phyloP scores from a whole-genome alignment of 2,329 filamentous ascomycete genomes.

The Rhytidhysteron rufulum region DNA sequence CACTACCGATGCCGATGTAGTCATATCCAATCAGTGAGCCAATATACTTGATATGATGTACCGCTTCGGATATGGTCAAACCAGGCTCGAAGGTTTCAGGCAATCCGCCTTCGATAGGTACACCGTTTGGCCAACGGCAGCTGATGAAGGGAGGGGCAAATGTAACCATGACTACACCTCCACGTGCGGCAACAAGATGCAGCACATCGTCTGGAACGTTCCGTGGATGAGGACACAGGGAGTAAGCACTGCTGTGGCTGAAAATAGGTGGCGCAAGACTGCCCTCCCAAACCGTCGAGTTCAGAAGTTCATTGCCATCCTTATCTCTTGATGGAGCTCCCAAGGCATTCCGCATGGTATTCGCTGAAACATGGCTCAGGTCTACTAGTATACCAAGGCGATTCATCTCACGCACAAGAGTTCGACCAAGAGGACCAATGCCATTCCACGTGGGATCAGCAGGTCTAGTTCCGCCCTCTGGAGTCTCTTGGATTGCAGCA shows the following conservation, averaged over 20 bases:
- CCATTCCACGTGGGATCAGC: neutral
- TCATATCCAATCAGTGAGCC: conserved; percentile 27
- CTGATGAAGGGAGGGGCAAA: conserved; percentile 17
- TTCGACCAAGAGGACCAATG: conserved; percentile 1
- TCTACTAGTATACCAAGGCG: conserved; percentile 64
- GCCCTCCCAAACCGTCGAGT: conserved; percentile 7
- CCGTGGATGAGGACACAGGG: conserved; percentile 42
- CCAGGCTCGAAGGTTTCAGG: conserved; percentile 4
- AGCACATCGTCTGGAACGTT: conserved; percentile 21
- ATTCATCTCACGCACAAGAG: conserved; percentile 86
- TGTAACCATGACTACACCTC: conserved; percentile 20
- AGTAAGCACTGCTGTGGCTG: conserved; percentile 64
- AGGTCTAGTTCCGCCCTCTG: neutral
- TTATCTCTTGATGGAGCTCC: conserved; percentile 1
- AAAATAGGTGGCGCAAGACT: neutral
- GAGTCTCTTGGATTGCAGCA: conserved; percentile 4
- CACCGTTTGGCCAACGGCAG: too few relatives aligned
- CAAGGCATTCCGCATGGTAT: neutral
- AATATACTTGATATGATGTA: conserved; percentile 32
- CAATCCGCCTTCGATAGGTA: too few relatives aligned
- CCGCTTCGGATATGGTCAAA: conserved; percentile 13
- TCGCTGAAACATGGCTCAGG: neutral
- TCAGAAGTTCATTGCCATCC: conserved; percentile 1
- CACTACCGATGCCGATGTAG: conserved; percentile 25
- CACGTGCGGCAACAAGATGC: conserved; percentile 10